phyloP scores from a whole-genome alignment of 2,329 filamentous ascomycete genomes.

The Sarocladium strictum region DNA sequence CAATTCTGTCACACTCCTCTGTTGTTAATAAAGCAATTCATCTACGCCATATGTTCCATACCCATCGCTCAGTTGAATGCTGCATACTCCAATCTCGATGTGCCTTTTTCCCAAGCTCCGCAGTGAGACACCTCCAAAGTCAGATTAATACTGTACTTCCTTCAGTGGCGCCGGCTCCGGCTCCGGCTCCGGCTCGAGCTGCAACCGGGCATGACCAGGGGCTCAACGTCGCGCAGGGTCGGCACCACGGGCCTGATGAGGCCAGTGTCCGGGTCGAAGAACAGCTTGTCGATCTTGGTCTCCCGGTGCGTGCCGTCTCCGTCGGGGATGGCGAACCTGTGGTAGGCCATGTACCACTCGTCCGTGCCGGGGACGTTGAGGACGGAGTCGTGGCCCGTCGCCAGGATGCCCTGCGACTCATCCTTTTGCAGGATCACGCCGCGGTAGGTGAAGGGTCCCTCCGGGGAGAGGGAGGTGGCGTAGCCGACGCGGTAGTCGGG shows the following conservation, averaged over 20 bases:
- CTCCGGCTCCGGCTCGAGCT: too few relatives aligned
- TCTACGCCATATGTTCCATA: too few relatives aligned
- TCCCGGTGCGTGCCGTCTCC: conserved; percentile 38
- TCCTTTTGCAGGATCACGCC: conserved; percentile 39
- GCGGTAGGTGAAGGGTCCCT: conserved; percentile 38
- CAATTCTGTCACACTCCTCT: too few relatives aligned
- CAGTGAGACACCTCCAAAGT: too few relatives aligned
- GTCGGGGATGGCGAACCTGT: conserved; percentile 38
- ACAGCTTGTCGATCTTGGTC: conserved; percentile 34
- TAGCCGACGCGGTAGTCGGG: conserved; percentile 42
- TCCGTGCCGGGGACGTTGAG: conserved; percentile 38
- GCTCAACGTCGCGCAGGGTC: conserved; percentile 25
- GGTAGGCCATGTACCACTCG: conserved; percentile 44
- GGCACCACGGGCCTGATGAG: conserved; percentile 31
- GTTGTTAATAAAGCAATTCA: too few relatives aligned
- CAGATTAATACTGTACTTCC: too few relatives aligned
- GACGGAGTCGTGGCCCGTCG: conserved; percentile 38
- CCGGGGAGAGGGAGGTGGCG: conserved; percentile 29
- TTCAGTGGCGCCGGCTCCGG: background rate
- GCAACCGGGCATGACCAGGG: conserved; percentile 7
- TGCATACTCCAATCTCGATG: too few relatives aligned
- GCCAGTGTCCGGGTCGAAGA: conserved; percentile 29
- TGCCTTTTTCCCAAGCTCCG: too few relatives aligned
- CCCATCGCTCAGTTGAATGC: too few relatives aligned
- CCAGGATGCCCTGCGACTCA: conserved; percentile 33